These are phyloP conservation scores for Trichophyton schoenleinii DNA, from an alignment of 2,329 filamentous ascomycete genomes.

Conservation along the genomic window DNA sequence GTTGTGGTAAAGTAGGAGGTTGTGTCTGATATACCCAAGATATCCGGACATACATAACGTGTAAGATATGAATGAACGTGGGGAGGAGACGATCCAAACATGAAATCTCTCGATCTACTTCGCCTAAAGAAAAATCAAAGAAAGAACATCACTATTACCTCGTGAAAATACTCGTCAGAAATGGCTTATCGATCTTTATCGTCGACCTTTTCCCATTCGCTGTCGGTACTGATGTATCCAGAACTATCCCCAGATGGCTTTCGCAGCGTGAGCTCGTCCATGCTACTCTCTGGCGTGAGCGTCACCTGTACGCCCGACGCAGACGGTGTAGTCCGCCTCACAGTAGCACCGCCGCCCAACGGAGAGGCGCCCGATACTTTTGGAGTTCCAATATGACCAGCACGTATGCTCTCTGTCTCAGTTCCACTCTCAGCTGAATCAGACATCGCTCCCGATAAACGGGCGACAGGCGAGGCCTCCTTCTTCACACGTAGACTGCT, in stretches of 20 bases:
- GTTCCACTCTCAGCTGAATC: conserved; percentile 34
- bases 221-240: conserved; percentile 67
- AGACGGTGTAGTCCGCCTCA: conserved; percentile 33
- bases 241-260: conserved; percentile 32
- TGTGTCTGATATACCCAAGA: conserved; percentile 12
- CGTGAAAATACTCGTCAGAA: background rate
- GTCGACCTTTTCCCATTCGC: conserved; percentile 94
- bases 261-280: conserved; percentile 33
- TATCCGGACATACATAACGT: conserved; percentile 10
- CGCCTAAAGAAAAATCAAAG: conserved; percentile 1
- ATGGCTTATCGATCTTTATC: conserved; percentile 44
- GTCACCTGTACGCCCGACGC: conserved; percentile 14
- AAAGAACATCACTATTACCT: background rate
- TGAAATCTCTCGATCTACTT: conserved; percentile 6
- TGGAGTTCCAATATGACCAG: conserved; percentile 10
- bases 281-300: background rate
- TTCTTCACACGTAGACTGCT: conserved; percentile 10
- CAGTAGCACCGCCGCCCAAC: conserved; percentile 2
- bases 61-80: background rate
- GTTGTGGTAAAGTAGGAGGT: conserved; percentile 10
- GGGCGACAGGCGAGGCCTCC: conserved; percentile 10
- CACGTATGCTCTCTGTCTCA: conserved; percentile 27
- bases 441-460: conserved; percentile 18
- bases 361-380: background rate
- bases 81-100: background rate